phyloP scores from a whole-genome alignment of 345 rosid species.

The Eutrema heterophyllum region DNA sequence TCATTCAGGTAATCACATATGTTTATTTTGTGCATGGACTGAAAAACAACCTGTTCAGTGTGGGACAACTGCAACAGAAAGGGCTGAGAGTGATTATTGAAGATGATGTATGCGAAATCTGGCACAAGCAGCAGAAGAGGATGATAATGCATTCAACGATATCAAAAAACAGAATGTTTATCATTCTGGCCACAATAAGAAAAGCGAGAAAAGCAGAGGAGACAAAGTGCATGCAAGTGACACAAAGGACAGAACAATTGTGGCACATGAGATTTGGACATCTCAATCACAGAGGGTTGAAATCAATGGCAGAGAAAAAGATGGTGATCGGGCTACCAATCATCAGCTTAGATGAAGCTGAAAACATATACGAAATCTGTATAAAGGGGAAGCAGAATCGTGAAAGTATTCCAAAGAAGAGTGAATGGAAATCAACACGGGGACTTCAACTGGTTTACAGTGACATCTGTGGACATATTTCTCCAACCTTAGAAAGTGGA shows the following conservation, averaged over 20 bases:
- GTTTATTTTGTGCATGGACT: too few species aligned
- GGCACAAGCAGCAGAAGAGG: neutral
- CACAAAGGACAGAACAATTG: too few species aligned
- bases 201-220: too few species aligned
- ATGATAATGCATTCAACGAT: neutral
- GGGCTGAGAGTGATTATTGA: neutral
- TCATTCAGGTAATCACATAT: too few species aligned
- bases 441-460: too few species aligned
- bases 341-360: neutral
- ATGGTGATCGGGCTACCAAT: neutral
- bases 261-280: neutral
- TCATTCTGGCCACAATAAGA: too few species aligned
- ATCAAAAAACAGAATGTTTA: neutral
- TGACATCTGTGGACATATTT: neutral
- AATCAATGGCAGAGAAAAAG: neutral
- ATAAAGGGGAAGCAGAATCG: neutral
- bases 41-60: too few species aligned
- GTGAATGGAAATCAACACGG: too few species aligned
- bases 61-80: neutral
- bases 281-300: neutral
- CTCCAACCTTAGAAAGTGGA: neutral
- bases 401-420: neutral
- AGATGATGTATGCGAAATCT: neutral
- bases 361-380: neutral
- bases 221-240: too few species aligned